Evolutionary conservation across 805 yeast genomes (phyloP).

Genomic region (Wickerhamomyces chaumierensis): DNA sequence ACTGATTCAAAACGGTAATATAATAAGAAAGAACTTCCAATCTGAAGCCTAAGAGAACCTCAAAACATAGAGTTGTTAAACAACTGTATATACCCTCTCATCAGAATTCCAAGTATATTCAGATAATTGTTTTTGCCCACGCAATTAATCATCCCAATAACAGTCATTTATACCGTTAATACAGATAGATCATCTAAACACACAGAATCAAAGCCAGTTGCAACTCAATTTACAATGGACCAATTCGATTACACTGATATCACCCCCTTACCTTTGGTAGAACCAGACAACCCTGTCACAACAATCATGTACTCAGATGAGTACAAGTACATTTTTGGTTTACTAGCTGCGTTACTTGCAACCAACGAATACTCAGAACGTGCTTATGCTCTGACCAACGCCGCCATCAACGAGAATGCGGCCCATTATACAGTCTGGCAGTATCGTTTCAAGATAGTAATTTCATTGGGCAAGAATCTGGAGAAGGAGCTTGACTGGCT

Average conservation of each 20-base stretch:
- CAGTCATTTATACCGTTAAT: no score
- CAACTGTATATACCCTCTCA: background rate
- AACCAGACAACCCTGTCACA: conserved; percentile 40
- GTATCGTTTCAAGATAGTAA: conserved; percentile 46
- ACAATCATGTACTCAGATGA: conserved; percentile 64
- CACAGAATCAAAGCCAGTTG: no score
- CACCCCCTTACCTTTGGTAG: conserved; percentile 28
- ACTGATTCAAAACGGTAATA: no score
- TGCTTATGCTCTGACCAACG: conserved; percentile 54
- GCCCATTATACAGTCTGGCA: conserved; percentile 92
- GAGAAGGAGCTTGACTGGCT: conserved; percentile 67
- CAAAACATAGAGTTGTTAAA: background rate
- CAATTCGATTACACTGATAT: conserved; percentile 30
- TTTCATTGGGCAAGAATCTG: conserved; percentile 24
- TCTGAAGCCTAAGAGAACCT: background rate
- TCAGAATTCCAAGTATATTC: no score
- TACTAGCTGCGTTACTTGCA: conserved; percentile 47
- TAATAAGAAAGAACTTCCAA: no score
- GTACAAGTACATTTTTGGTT: conserved; percentile 50
- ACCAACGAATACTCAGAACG: conserved; percentile 56
- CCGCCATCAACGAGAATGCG: conserved; percentile 57
- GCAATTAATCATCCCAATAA: no score
- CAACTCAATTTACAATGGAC: conserved; percentile 9
- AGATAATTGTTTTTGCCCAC: no score
- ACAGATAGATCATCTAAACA: no score